Base-by-base conservation (phyloP, 768 basidiomycete genomes). In the Kwoniella sp. region DNA sequence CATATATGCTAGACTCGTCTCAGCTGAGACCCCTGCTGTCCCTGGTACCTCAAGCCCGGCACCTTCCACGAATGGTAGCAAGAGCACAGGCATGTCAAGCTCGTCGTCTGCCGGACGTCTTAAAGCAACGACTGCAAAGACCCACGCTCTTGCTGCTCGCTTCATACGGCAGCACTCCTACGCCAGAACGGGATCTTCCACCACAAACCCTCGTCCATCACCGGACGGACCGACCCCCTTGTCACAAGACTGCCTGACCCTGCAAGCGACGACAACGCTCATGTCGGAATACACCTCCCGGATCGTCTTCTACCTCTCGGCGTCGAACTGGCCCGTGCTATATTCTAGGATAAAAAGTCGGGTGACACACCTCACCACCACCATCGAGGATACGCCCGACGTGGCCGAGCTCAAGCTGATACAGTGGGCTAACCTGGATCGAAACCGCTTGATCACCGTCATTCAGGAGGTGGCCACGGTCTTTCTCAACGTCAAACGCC, bases 281-380 rank as follows among this genome's bases (percentile, higher is more conserved):
- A 70, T 75, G 55, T 54, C 59, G n/a, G 49, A 56, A 19, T 54
- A 47, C 36, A 57, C 61, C 1, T 53, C 87, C 10, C 82, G 84
- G 42, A 83, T 92, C 56, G 81, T 93, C 23, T 90, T 86, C 67
- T 85, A 86, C 67, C 79, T 96, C 15, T 90, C 90, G 2, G 85
- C 87, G 0, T 85, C 86, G 11, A 92, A 93, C 70, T 95, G 90
- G 89, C 70, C 75, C 45, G 81, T 87, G 7, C 85, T 93, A 14
- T 83, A 86, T 61, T 73, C 79, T 19, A 80, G 88, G 26, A 79
- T 92, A 48, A 80, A 83, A 38, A 74, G 76, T 38, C 86, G 85
- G 74, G 85, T 91, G 27, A 80, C 82, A 37, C 76, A 77, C 52
- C 79, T 91, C 23, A 63, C 63, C 17, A 59, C 63, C 66, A 43